Conservation (phyloP, 2,329 filamentous ascomycete genomes). For the Teratosphaeria gauchensis region DNA sequence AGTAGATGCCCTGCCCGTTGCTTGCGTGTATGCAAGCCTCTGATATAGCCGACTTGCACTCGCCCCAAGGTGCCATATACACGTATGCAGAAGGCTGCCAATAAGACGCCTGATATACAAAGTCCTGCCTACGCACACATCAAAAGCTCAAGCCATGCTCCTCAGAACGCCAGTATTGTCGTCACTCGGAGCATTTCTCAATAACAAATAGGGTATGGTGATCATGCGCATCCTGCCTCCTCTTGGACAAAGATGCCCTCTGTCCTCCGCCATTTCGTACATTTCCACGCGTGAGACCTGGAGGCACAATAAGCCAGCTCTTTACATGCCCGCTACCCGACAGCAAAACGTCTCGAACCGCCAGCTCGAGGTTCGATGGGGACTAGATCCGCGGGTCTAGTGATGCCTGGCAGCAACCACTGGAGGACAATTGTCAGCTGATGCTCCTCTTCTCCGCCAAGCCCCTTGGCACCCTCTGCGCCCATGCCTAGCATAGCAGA, state of each 20-base stretch:
- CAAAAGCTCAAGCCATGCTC: background rate
- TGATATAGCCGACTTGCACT: background rate
- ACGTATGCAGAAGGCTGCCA: background rate
- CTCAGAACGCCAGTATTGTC: background rate
- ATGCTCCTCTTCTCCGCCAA: background rate
- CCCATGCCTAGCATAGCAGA: background rate
- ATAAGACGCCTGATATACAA: background rate
- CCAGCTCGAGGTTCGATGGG: background rate
- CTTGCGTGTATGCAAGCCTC: background rate
- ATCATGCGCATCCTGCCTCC: background rate
- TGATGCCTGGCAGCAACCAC: slow-evolving; percentile 1
- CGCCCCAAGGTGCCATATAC: background rate
- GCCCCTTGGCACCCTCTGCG: background rate
- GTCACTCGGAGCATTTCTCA: background rate
- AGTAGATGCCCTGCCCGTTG: too few species aligned
- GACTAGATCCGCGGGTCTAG: background rate
- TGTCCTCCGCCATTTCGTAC: background rate
- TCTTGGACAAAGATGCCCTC: background rate
- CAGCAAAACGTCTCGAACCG: background rate
- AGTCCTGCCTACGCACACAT: background rate
- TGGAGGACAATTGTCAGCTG: background rate
- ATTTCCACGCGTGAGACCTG: background rate
- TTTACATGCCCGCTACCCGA: background rate
- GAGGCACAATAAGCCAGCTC: background rate
- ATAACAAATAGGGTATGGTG: slow-evolving; percentile 1